These are phyloP conservation scores for Benincasa hispida DNA, from an alignment of 306 rosid species.

Conservation along the genomic window DNA sequence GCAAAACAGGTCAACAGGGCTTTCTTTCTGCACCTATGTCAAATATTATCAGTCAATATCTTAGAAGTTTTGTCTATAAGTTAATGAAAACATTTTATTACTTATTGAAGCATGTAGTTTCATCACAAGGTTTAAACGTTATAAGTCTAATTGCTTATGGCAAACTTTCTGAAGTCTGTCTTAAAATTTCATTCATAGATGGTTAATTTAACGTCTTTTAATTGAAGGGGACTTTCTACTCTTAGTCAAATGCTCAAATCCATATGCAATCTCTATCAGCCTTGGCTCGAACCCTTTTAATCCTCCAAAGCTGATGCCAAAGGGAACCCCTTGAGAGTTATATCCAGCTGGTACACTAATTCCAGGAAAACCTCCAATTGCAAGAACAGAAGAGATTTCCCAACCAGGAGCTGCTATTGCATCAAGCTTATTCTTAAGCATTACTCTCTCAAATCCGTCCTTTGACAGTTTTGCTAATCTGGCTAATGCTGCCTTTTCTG, in stretches of 20 bases:
- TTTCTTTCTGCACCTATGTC: too few species aligned
- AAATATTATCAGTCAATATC: too few species aligned
- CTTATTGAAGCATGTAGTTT: neutral
- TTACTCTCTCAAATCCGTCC: constrained; percentile 33
- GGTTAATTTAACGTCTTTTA: neutral
- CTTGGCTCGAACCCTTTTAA: constrained; percentile 20
- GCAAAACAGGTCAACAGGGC: too few species aligned
- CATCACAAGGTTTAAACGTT: neutral
- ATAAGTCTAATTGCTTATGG: neutral
- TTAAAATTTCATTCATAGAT: neutral
- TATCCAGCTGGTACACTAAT: constrained; percentile 22
- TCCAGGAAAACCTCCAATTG: constrained; percentile 29
- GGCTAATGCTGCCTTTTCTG: constrained; percentile 18
- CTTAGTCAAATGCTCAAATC: constrained; percentile 31
- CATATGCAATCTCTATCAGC: constrained; percentile 25
- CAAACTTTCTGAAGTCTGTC: neutral
- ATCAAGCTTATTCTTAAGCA: constrained; percentile 34
- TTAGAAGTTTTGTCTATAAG: neutral
- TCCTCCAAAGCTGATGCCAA: constrained; percentile 22
- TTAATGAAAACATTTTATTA: neutral
- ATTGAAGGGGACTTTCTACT: constrained; percentile 16
- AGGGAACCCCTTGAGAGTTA: constrained; percentile 11
- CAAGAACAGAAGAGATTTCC: constrained; percentile 5
- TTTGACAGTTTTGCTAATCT: constrained; percentile 19
- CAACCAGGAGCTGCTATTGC: constrained; percentile 19